Evolutionary conservation across 768 basidiomycete species (phyloP).

Genomic region (Kwoniella heveanensis): DNA sequence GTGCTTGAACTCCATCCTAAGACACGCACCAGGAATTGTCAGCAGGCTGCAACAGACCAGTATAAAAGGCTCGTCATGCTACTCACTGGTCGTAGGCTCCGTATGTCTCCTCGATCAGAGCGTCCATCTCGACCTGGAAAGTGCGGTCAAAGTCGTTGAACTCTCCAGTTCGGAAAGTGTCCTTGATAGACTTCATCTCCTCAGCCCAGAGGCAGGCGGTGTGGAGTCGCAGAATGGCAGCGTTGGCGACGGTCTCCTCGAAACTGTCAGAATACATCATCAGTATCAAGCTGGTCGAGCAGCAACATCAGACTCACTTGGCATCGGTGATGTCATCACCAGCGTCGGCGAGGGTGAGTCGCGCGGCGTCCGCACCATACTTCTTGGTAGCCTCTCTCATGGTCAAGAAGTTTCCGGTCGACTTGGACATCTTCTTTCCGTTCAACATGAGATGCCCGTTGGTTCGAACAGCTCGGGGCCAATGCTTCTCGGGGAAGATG

Average conservation of each 20-base stretch:
- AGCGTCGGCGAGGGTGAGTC: slow-evolving; percentile 89
- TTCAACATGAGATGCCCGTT: slow-evolving; percentile 97
- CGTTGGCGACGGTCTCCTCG: slow-evolving; percentile 96
- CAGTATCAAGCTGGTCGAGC: too few species aligned
- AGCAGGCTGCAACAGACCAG: slow-evolving; percentile 4
- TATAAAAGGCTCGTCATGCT: not conserved
- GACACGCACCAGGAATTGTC: slow-evolving; percentile 16
- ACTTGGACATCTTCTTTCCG: slow-evolving; percentile 98
- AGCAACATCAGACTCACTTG: too few species aligned
- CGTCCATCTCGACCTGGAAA: slow-evolving; percentile 88
- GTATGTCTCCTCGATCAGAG: slow-evolving; percentile 79
- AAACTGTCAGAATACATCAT: slow-evolving; percentile 61
- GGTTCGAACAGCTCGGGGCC: slow-evolving; percentile 87
- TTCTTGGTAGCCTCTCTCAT: slow-evolving; percentile 83
- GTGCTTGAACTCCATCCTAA: slow-evolving; percentile 90
- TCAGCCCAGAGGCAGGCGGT: slow-evolving; percentile 91
- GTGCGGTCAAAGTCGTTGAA: slow-evolving; percentile 74
- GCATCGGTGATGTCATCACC: slow-evolving; percentile 98
- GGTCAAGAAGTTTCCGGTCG: slow-evolving; percentile 92
- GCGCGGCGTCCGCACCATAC: slow-evolving; percentile 94
- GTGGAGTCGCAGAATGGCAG: slow-evolving; percentile 88
- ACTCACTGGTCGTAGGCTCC: slow-evolving; percentile 78
- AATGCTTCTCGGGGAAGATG: slow-evolving; percentile 79
- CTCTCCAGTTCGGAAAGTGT: slow-evolving; percentile 68
- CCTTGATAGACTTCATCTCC: slow-evolving; percentile 70